phyloP scores from a whole-genome alignment of 2,329 filamentous ascomycete species.

The Rhynchosporium secalis region DNA sequence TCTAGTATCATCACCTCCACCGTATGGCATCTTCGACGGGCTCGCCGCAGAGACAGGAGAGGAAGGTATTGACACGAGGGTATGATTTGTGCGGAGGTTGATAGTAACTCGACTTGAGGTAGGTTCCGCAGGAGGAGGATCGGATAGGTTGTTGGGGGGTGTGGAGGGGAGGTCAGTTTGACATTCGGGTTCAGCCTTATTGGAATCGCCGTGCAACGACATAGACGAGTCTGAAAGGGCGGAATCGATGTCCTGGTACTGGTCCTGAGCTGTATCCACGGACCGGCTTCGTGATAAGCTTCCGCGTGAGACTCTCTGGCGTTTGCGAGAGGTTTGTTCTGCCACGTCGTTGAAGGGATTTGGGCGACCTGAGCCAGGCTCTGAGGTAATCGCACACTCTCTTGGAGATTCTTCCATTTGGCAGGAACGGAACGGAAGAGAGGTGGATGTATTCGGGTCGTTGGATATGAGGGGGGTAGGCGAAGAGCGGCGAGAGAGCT shows the following conservation, averaged over 20 bases:
- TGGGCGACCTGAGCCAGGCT: slow-evolving; percentile 61
- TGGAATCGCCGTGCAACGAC: slow-evolving; percentile 21
- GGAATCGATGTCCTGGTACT: slow-evolving; percentile 22
- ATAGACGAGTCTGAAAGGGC: slow-evolving; percentile 21
- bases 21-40: slow-evolving; percentile 35
- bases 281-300: slow-evolving; percentile 58
- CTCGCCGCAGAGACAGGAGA: slow-evolving; percentile 47
- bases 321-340: slow-evolving; percentile 54
- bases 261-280: slow-evolving; percentile 42
- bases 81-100: slow-evolving; percentile 54
- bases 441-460: slow-evolving; percentile 31
- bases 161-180: slow-evolving; percentile 38
- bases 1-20: slow-evolving; percentile 26
- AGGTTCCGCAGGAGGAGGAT: slow-evolving; percentile 43
- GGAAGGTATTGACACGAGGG: slow-evolving; percentile 45
- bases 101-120: slow-evolving; percentile 61
- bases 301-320: slow-evolving; percentile 59
- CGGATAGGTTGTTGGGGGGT: slow-evolving; percentile 37
- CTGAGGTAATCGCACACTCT: slow-evolving; percentile 61
- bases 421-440: slow-evolving; percentile 49
- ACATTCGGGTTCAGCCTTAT: slow-evolving; percentile 35
- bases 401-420: slow-evolving; percentile 48
- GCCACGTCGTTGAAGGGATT: slow-evolving; percentile 62
- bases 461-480: slow-evolving; percentile 47
- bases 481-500: slow-evolving; percentile 25